A percentile compares a stretch with the other conserved stretches of the same genome.
phyloP scores from a whole-genome alignment of 1,139 yeast genomes.

The Geotrichum citri-aurantii region DNA sequence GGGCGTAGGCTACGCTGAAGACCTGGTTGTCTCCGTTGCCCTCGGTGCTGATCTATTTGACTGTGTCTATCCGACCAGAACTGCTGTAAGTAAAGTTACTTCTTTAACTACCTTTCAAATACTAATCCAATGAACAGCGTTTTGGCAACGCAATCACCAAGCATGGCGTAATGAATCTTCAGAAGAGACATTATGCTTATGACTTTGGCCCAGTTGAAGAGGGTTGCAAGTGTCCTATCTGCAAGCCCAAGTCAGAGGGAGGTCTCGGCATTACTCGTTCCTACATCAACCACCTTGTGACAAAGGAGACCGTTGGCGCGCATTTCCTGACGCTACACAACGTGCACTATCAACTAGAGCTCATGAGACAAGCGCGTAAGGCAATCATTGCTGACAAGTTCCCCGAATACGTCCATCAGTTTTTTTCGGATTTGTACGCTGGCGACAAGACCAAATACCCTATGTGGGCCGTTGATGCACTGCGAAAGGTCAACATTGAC shows the following conservation, averaged over 20 bases:
- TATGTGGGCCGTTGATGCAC: conserved; percentile 41
- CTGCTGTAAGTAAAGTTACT: conserved; percentile 31
- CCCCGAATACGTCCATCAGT: conserved; percentile 36
- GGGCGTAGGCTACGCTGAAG: conserved; percentile 47
- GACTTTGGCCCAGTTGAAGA: conserved; percentile 39
- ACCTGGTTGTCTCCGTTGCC: conserved; percentile 42
- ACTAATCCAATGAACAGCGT: conserved; percentile 22
- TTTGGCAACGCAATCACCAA: conserved; percentile 43
- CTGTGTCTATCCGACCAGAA: conserved; percentile 44
- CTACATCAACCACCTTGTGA: conserved; percentile 35
- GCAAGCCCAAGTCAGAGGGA: conserved; percentile 33
- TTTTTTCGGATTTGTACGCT: conserved; percentile 34
- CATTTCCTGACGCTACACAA: conserved; percentile 42
- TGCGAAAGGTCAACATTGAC: conserved; percentile 35
- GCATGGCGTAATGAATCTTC: conserved; percentile 37
- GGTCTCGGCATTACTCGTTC: conserved; percentile 40
- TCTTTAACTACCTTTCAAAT: not conserved
- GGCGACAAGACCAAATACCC: conserved; percentile 37
- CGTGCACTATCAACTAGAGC: conserved; percentile 40
- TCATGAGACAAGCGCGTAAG: conserved; percentile 39
- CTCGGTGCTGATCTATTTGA: conserved; percentile 44
- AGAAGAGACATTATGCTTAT: conserved; percentile 33
- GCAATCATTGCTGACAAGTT: conserved; percentile 39
- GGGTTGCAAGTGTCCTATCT: conserved; percentile 41
- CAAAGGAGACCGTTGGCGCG: conserved; percentile 42